These are phyloP conservation scores for Pseudozyma sp. DNA, from an alignment of 1,284 basidiomycete species.

Conservation along the genomic window DNA sequence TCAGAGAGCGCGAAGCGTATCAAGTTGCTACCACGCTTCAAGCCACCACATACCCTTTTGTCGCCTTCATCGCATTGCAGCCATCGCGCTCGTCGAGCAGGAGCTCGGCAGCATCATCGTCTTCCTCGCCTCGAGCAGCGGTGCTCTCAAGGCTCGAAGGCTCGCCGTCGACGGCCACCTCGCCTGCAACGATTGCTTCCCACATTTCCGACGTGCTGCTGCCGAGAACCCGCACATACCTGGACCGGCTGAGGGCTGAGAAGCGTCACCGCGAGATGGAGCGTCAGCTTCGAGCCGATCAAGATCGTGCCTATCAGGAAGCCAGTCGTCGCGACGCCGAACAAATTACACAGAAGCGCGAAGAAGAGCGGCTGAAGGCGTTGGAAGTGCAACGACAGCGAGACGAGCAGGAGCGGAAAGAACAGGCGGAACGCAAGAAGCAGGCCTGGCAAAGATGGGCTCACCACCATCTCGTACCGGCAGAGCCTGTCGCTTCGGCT, in stretches of 20 bases:
- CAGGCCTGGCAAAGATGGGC: conserved; percentile 61
- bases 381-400: conserved; percentile 27
- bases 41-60: conserved; percentile 88
- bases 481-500: conserved; percentile 28
- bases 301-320: conserved; percentile 60
- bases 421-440: conserved; percentile 23
- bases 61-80: conserved; percentile 89
- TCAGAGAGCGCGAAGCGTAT: conserved; percentile 83
- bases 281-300: conserved; percentile 55
- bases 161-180: conserved; percentile 46
- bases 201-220: conserved; percentile 59
- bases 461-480: conserved; percentile 42
- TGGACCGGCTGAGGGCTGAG: conserved; percentile 51
- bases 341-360: conserved; percentile 39
- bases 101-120: conserved; percentile 8
- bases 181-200: conserved; percentile 41
- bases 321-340: conserved; percentile 53
- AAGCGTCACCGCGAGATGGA: conserved; percentile 52
- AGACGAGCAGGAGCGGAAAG: conserved; percentile 23
- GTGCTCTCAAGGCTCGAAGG: conserved; percentile 60
- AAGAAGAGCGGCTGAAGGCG: conserved; percentile 39
- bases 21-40: conserved; percentile 86
- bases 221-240: conserved; percentile 52
- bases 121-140: conserved; percentile 46
- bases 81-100: conserved; percentile 70